Percentiles rank a stretch among this genome's conserved stretches.
Conservation (phyloP, 768 basidiomycete genomes). For the Russula abietina region DNA sequence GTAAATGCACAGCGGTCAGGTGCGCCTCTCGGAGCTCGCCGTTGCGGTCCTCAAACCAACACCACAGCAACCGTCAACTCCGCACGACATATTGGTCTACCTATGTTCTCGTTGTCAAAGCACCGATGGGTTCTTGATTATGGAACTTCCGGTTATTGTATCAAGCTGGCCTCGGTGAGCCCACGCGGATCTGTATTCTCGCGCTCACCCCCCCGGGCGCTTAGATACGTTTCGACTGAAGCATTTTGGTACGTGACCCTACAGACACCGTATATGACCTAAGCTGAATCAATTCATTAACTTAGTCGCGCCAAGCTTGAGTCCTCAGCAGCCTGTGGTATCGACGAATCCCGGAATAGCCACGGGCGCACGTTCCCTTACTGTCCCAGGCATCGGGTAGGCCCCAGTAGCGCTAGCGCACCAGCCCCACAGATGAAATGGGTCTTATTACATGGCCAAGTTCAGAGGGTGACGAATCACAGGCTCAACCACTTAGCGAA, state of each 20-base stretch:
- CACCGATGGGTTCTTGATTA: constrained; percentile 64
- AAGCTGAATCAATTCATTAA: not conserved
- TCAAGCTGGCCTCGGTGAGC: constrained; percentile 82
- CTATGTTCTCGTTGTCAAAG: constrained; percentile 72
- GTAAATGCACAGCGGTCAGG: constrained; percentile 66
- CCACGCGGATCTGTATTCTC: not conserved
- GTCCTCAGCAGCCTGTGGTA: constrained; percentile 22
- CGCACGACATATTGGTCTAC: constrained; percentile 80
- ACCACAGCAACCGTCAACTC: constrained; percentile 76
- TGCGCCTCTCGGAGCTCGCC: constrained; percentile 65
- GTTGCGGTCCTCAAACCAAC: constrained; percentile 64
- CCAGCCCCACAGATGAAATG: constrained; percentile 14
- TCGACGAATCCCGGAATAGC: constrained; percentile 9
- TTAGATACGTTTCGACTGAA: constrained; percentile 63
- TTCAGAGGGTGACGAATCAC: constrained; percentile 18
- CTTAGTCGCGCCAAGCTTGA: constrained; percentile 42
- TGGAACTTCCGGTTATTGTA: constrained; percentile 74
- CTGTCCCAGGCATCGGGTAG: too few relatives aligned
- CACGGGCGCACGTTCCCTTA: constrained; percentile 11
- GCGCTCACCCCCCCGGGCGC: constrained; percentile 16
- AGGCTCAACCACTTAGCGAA: constrained; percentile 8
- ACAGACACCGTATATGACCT: too few relatives aligned
- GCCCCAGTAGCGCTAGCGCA: not conserved
- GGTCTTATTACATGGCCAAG: constrained; percentile 17
- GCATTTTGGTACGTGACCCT: constrained; percentile 43